Conservation (phyloP, 2,329 filamentous ascomycete genomes). For the Colletotrichum sojae region DNA sequence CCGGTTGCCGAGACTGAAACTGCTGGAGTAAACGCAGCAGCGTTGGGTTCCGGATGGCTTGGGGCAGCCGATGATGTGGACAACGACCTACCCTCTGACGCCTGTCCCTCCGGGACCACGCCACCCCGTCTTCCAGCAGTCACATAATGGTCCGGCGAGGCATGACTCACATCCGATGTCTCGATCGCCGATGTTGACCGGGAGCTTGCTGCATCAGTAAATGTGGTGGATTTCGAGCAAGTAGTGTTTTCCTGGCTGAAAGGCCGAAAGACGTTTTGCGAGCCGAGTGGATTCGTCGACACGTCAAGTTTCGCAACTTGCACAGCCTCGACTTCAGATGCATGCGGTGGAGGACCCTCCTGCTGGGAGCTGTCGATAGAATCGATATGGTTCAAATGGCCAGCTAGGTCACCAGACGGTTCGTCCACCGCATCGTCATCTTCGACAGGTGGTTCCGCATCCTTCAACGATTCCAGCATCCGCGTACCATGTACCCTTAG, state of each 20-base stretch:
- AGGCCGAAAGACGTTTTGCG: constrained; percentile 12
- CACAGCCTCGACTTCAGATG: background rate
- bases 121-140: background rate
- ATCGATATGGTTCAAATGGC: background rate
- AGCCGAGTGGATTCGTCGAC: constrained; percentile 15
- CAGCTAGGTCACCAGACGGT: background rate
- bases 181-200: background rate
- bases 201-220: background rate
- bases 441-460: constrained; percentile 75
- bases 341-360: background rate
- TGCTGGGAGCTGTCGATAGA: background rate
- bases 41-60: constrained; percentile 6
- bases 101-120: background rate
- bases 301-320: background rate
- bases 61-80: background rate
- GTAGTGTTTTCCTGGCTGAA: constrained; percentile 6
- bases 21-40: background rate
- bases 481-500: constrained; percentile 95
- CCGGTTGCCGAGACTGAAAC: background rate
- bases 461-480: constrained; percentile 93
- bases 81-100: background rate
- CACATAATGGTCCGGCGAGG: background rate
- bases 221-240: background rate
- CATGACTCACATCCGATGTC: background rate
- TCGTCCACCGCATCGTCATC: constrained; percentile 72